Evolutionary conservation across 2,329 filamentous ascomycete species (phyloP).

Genomic region (Talaromyces sp.): DNA sequence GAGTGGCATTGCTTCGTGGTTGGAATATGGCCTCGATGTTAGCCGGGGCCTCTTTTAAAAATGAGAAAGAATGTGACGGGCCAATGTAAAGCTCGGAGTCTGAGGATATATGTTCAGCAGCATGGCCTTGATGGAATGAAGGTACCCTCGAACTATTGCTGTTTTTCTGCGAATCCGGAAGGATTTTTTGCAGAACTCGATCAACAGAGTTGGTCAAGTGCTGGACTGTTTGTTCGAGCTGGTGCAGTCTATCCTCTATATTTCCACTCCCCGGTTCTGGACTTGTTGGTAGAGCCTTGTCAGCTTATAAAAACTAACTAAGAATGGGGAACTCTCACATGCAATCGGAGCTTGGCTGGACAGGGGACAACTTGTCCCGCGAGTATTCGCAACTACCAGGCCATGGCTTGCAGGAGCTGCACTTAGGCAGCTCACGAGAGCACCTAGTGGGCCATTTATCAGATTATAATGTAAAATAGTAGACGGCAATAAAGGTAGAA

Average conservation of each 20-base stretch:
- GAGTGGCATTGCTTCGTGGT: not conserved
- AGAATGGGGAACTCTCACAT: too few relatives aligned
- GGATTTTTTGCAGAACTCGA: not conserved
- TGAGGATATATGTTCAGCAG: not conserved
- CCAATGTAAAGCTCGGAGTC: not conserved
- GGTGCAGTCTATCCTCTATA: not conserved
- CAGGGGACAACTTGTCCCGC: conserved; percentile 3
- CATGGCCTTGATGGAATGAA: not conserved
- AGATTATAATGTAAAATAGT: not conserved
- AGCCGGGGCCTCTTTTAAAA: not conserved
- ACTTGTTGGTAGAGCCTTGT: not conserved
- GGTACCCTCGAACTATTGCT: not conserved
- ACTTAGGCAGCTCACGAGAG: conserved; percentile 13
- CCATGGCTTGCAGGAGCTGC: conserved; percentile 12
- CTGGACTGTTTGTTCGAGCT: not conserved
- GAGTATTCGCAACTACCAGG: conserved; percentile 12
- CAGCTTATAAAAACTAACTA: not conserved
- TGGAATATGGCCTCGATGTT: not conserved
- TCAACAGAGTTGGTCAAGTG: not conserved
- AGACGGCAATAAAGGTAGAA: not conserved
- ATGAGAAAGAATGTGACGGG: not conserved
- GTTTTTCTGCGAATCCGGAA: not conserved
- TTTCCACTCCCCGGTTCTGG: not conserved
- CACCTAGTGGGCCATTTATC: conserved; percentile 4
- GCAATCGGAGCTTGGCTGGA: not conserved